These are phyloP conservation scores for Leptomonas pyrrhocoris DNA, from an alignment of 208 protist species.

Conservation along the genomic window DNA sequence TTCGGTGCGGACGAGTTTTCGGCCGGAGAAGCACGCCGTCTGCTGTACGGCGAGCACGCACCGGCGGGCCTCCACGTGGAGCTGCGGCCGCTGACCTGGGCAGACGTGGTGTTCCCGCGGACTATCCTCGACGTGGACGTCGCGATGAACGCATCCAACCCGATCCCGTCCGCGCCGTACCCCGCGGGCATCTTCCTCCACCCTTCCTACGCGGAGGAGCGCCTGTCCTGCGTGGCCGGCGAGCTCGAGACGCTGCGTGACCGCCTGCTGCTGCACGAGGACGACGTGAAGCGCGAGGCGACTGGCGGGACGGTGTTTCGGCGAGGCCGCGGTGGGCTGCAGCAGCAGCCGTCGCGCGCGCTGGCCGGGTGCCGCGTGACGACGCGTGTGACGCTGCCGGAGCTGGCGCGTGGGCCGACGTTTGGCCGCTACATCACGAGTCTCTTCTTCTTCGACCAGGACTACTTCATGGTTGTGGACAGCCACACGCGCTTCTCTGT, in stretches of 20 bases:
- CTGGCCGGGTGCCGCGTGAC: slow-evolving; percentile 67
- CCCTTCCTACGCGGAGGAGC: slow-evolving; percentile 29
- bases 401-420: slow-evolving; percentile 72
- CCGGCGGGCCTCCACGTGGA: slow-evolving; percentile 11
- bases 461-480: slow-evolving; percentile 89
- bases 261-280: slow-evolving; percentile 21
- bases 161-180: not conserved
- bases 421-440: slow-evolving; percentile 80
- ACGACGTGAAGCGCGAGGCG: slow-evolving; percentile 16
- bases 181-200: slow-evolving; percentile 34
- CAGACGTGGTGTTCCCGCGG: not conserved
- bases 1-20: not conserved
- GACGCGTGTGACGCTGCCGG: slow-evolving; percentile 42
- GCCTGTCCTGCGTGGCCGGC: slow-evolving; percentile 41
- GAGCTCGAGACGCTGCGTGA: slow-evolving; percentile 43
- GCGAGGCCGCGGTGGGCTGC: slow-evolving; percentile 37
- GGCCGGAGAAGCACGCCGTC: slow-evolving; percentile 9
- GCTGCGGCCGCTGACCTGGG: slow-evolving; percentile 26
- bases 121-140: not conserved
- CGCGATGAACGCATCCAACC: not conserved
- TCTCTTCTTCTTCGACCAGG: slow-evolving; percentile 74
- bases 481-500: slow-evolving; percentile 76
- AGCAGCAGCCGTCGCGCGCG: slow-evolving; percentile 38
- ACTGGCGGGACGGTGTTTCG: slow-evolving; percentile 25
- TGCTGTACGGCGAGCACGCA: slow-evolving; percentile 35